Conservation (phyloP, 2,329 filamentous ascomycete species). For the Pleoardoris graminearum region DNA sequence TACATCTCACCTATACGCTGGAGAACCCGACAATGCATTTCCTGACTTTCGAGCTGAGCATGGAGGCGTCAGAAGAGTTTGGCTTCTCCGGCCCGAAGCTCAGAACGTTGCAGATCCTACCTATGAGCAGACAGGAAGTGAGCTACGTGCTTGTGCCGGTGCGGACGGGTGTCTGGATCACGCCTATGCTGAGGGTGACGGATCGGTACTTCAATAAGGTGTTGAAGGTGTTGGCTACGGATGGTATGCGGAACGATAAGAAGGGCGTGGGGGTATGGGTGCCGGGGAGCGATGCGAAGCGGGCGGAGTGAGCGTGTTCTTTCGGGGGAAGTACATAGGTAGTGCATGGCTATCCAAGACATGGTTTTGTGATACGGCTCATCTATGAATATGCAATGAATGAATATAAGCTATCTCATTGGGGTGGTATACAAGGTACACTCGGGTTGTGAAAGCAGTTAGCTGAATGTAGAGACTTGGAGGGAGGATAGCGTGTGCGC, state of each 20-base stretch:
- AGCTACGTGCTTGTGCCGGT: slow-evolving; percentile 73
- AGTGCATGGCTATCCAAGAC: no score
- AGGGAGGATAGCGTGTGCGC: no score
- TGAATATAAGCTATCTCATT: no score
- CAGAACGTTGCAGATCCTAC: slow-evolving; percentile 77
- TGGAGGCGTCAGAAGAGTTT: slow-evolving; percentile 92
- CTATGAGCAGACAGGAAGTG: slow-evolving; percentile 74
- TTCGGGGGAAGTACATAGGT: no score
- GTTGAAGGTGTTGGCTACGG: slow-evolving; percentile 76
- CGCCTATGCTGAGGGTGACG: slow-evolving; percentile 73
- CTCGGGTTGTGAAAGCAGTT: no score
- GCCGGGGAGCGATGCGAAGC: slow-evolving; percentile 19
- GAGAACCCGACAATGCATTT: slow-evolving; percentile 96
- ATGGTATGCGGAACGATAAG: slow-evolving; percentile 63
- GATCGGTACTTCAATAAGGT: slow-evolving; percentile 95
- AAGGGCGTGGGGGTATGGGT: slow-evolving; percentile 53
- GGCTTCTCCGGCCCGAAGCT: slow-evolving; percentile 90
- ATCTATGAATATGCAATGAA: no score
- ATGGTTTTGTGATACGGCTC: no score
- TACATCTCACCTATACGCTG: slow-evolving; percentile 66
- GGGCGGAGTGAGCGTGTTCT: background rate
- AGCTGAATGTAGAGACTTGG: no score
- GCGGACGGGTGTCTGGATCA: slow-evolving; percentile 66
- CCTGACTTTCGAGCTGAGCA: slow-evolving; percentile 85
- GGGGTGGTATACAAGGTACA: no score